Percentiles rank a stretch among this genome's conserved stretches.
These are phyloP conservation scores for Paxillus involutus DNA, from an alignment of 768 basidiomycete species.

Conservation along the genomic window DNA sequence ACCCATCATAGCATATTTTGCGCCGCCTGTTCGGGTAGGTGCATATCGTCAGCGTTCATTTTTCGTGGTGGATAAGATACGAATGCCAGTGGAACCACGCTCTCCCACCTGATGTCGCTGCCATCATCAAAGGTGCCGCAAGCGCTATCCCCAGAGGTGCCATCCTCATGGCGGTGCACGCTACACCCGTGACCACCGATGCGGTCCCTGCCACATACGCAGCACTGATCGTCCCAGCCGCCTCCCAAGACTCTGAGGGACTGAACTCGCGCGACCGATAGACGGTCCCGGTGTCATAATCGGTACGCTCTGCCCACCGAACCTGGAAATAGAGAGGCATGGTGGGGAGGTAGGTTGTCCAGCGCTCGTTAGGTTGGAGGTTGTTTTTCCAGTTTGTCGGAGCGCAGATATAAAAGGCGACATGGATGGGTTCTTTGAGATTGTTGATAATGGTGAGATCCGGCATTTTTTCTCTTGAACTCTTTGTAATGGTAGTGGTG, in stretches of 20 bases:
- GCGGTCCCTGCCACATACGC: constrained; percentile 19
- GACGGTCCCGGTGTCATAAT: constrained; percentile 6
- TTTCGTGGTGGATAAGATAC: too few relatives aligned
- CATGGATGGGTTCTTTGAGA: constrained; percentile 17
- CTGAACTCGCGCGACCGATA: constrained; percentile 14
- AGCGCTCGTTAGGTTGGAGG: constrained; percentile 14
- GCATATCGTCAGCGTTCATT: too few relatives aligned
- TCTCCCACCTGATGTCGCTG: constrained; percentile 10
- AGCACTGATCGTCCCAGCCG: constrained; percentile 12
- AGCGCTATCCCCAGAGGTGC: not conserved
- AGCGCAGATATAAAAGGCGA: constrained; percentile 17
- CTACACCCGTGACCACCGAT: constrained; percentile 13
- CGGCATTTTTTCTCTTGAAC: constrained; percentile 5
- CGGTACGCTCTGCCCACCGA: constrained; percentile 12
- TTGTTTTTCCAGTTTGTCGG: constrained; percentile 17
- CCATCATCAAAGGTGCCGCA: constrained; percentile 9
- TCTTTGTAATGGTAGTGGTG: not conserved
- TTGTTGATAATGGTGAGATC: constrained; percentile 20
- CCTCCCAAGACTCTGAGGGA: constrained; percentile 17
- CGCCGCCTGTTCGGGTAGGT: constrained; percentile 2
- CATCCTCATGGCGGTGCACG: constrained; percentile 3
- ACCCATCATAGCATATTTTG: constrained; percentile 6
- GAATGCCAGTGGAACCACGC: too few relatives aligned
- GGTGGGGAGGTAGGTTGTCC: constrained; percentile 11
- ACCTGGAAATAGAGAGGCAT: constrained; percentile 15